Conservation (phyloP, 1,284 basidiomycete genomes). For the Marasmius sp. region DNA sequence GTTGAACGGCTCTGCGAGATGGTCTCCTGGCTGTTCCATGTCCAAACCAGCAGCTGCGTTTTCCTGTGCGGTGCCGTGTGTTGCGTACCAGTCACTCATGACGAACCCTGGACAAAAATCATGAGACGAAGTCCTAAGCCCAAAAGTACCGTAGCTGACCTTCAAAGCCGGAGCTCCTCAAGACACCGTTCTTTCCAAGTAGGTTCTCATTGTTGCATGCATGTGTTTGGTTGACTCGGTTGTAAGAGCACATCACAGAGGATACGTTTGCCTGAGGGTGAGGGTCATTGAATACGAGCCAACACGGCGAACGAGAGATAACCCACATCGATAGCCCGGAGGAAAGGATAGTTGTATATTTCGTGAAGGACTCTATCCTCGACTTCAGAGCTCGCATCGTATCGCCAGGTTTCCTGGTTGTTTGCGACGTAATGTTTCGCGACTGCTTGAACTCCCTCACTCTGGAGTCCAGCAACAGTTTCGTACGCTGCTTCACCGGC, state of each 20-base stretch:
- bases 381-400: conserved; percentile 45
- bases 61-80: conserved; percentile 42
- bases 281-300: not conserved
- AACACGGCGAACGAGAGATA: not conserved
- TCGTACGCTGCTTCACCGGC: conserved; percentile 63
- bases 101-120: conserved; percentile 32
- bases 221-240: conserved; percentile 44
- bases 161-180: conserved; percentile 40
- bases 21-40: conserved; percentile 51
- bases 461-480: conserved; percentile 62
- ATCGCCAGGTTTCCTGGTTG: conserved; percentile 55
- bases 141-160: conserved; percentile 21
- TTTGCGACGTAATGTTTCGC: conserved; percentile 67
- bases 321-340: conserved; percentile 44
- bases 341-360: conserved; percentile 58
- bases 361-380: conserved; percentile 68
- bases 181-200: conserved; percentile 34
- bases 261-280: conserved; percentile 56
- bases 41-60: conserved; percentile 48
- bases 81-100: conserved; percentile 51
- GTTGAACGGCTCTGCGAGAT: conserved; percentile 31
- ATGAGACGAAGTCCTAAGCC: no score
- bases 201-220: conserved; percentile 39
- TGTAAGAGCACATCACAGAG: conserved; percentile 76
- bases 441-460: conserved; percentile 60